phyloP scores from a whole-genome alignment of 129 eudicot species.

The Silybum marianum region DNA sequence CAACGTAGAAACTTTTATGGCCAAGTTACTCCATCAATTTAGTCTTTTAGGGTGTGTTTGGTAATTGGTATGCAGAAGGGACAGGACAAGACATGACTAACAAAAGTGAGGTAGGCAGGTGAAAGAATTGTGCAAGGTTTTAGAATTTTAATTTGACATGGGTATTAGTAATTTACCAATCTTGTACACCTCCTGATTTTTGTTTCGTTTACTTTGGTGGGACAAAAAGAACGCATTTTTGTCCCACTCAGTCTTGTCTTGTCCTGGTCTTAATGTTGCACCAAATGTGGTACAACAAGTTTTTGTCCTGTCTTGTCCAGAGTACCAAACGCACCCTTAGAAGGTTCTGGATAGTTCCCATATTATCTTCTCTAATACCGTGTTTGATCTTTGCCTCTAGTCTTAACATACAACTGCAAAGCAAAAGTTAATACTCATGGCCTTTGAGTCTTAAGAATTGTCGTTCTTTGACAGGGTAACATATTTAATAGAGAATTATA shows the following conservation, averaged over 20 bases:
- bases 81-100: not conserved
- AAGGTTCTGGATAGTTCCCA: not conserved
- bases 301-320: not conserved
- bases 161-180: not conserved
- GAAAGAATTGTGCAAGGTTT: not conserved
- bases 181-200: not conserved
- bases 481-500: not conserved
- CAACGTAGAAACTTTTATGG: not conserved
- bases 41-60: not conserved
- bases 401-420: not conserved
- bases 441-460: not conserved
- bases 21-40: not conserved
- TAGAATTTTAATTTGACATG: not conserved
- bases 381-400: not conserved
- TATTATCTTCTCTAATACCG: not conserved
- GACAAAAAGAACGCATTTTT: not conserved
- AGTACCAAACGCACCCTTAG: not conserved
- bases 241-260: not conserved
- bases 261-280: not conserved
- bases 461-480: slow-evolving; percentile 2
- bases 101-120: not conserved
- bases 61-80: not conserved
- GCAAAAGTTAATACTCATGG: not conserved
- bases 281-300: not conserved
- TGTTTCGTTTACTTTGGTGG: not conserved